These are phyloP conservation scores for Wickerhamomyces tratensis DNA, from an alignment of 805 yeast genomes.

Conservation along the genomic window DNA sequence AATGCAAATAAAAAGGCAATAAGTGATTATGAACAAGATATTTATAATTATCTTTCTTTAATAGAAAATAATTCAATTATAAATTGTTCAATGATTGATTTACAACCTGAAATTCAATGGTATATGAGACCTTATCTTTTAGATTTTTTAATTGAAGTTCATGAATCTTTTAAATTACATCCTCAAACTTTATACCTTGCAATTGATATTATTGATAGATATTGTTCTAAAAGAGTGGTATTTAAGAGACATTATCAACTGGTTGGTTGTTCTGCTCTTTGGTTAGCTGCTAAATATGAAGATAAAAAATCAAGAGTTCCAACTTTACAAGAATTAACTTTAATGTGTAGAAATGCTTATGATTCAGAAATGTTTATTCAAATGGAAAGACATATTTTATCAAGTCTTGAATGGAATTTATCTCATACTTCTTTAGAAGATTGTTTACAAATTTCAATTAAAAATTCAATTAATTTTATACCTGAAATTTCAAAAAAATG, in stretches of 20 bases:
- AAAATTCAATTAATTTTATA: conserved; percentile 3
- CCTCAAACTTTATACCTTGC: conserved; percentile 61
- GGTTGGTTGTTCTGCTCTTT: conserved; percentile 75
- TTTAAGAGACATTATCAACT: conserved; percentile 75
- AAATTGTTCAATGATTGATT: conserved; percentile 48
- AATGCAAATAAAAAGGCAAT: conserved; percentile 30
- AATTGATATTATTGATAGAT: conserved; percentile 68
- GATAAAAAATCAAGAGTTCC: conserved; percentile 64
- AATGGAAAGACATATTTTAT: conserved; percentile 71
- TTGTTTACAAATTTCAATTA: conserved; percentile 15
- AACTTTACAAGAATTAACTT: conserved; percentile 50
- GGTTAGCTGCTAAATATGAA: conserved; percentile 77
- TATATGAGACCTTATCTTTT: conserved; percentile 69
- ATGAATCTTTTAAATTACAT: conserved; percentile 48
- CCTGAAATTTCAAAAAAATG: conserved; percentile 13
- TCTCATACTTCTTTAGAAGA: conserved; percentile 18
- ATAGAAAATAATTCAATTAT: conserved; percentile 25
- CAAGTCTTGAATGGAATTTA: conserved; percentile 59
- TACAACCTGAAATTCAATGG: conserved; percentile 82
- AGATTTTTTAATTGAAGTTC: conserved; percentile 65
- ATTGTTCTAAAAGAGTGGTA: conserved; percentile 73
- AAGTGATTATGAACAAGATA: conserved; percentile 33
- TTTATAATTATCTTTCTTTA: conserved; percentile 27
- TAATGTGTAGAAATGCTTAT: conserved; percentile 57
- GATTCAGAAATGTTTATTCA: conserved; percentile 56